phyloP scores from a whole-genome alignment of 805 yeast genomes.

The Lachancea sp. region DNA sequence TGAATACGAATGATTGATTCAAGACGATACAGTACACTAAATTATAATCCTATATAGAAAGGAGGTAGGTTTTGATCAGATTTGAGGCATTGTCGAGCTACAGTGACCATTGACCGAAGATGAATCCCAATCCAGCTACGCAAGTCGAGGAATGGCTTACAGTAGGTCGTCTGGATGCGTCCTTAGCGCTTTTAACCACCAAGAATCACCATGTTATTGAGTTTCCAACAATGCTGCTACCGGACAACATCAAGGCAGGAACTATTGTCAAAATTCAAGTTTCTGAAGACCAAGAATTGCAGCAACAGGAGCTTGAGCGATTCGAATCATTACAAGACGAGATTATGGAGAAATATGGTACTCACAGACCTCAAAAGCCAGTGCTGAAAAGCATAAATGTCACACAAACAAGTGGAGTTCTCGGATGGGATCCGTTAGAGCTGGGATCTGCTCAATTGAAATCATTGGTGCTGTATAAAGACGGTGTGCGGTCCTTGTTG shows the following conservation, averaged over 20 bases:
- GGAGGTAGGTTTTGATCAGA: not conserved
- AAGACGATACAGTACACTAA: too few species aligned
- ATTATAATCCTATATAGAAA: too few species aligned
- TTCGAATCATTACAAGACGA: conserved; percentile 68
- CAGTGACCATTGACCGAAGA: not conserved
- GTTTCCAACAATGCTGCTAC: conserved; percentile 90
- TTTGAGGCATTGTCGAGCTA: not conserved
- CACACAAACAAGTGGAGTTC: conserved; percentile 90
- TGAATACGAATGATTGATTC: not conserved
- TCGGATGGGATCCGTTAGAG: conserved; percentile 87
- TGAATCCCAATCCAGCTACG: conserved; percentile 2
- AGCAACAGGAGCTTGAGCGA: conserved; percentile 47
- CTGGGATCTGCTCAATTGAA: conserved; percentile 78
- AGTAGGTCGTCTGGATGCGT: conserved; percentile 93
- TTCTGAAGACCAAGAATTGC: conserved; percentile 66
- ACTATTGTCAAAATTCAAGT: conserved; percentile 82
- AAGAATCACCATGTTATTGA: conserved; percentile 91
- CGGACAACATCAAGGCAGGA: conserved; percentile 87
- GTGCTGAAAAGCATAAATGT: conserved; percentile 62
- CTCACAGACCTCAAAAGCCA: conserved; percentile 65
- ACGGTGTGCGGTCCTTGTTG: conserved; percentile 56
- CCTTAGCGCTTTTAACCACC: conserved; percentile 83
- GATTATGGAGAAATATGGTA: conserved; percentile 67
- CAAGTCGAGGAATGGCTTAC: conserved; percentile 81
- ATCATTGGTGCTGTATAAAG: conserved; percentile 67